Conservation (phyloP, 371 early-diverging fungal genomes). For the Apophysomyces ossiformis region DNA sequence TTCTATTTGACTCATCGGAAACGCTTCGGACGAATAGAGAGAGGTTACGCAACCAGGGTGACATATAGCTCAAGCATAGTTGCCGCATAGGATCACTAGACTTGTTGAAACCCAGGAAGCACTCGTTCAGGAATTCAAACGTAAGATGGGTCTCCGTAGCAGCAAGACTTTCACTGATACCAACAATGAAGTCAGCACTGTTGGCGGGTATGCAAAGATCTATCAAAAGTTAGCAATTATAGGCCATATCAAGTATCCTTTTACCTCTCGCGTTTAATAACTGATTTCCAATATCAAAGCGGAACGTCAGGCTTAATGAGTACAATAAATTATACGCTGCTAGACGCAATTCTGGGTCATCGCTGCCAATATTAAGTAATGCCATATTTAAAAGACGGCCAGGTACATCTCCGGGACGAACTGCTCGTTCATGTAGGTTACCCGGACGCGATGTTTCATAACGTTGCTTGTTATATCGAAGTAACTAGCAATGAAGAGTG, state of each 20-base stretch:
- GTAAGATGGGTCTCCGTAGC: conserved; percentile 77
- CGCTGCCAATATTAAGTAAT: conserved; percentile 81
- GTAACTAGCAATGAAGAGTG: conserved; percentile 30
- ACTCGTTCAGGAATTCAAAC: conserved; percentile 85
- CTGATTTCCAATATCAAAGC: conserved; percentile 77
- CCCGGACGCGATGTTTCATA: conserved; percentile 11
- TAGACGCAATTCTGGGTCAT: conserved; percentile 75
- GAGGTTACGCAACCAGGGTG: conserved; percentile 86
- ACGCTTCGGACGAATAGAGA: conserved; percentile 50
- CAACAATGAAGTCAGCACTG: conserved; percentile 73
- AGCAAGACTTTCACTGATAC: conserved; percentile 79
- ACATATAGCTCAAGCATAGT: conserved; percentile 83
- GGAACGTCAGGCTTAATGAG: conserved; percentile 76
- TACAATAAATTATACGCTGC: conserved; percentile 85
- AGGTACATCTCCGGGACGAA: conserved; percentile 87
- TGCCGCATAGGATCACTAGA: conserved; percentile 70
- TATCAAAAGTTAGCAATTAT: conserved; percentile 17
- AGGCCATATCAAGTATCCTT: background rate
- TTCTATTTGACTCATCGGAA: conserved; percentile 20
- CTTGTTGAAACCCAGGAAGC: conserved; percentile 77
- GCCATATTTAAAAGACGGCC: conserved; percentile 92
- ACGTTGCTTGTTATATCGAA: conserved; percentile 60
- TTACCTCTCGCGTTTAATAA: conserved; percentile 71
- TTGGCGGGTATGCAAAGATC: conserved; percentile 90
- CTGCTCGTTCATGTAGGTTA: conserved; percentile 29